A percentile compares a stretch with the other conserved stretches of the same genome.
phyloP scores from a whole-genome alignment of 345 rosid genomes.

The Hibiscus mutabilis region DNA sequence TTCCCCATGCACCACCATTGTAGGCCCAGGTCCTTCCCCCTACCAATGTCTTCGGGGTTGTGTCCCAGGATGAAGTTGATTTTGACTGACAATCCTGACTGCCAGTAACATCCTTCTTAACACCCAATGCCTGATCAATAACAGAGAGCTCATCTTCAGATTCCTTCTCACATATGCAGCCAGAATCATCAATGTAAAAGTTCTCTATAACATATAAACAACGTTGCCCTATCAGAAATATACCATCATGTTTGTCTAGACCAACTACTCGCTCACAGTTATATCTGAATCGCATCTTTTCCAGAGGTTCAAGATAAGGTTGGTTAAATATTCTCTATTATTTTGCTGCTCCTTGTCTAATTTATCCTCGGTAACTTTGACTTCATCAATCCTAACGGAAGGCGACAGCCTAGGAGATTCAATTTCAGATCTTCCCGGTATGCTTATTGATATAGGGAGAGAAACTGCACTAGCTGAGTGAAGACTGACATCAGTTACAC shows the following conservation, averaged over 20 bases:
- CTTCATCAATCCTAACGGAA: slow-evolving; percentile 55
- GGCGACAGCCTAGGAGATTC: slow-evolving; percentile 78
- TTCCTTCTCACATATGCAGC: slow-evolving; percentile 94
- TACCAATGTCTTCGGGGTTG: slow-evolving; percentile 49
- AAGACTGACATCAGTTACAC: slow-evolving; percentile 88
- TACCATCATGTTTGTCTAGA: slow-evolving; percentile 97
- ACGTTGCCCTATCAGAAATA: slow-evolving; percentile 88
- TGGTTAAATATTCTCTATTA: slow-evolving; percentile 91
- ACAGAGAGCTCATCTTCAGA: slow-evolving; percentile 93
- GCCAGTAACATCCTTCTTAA: slow-evolving; percentile 73
- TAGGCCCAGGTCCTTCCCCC: slow-evolving; percentile 99
- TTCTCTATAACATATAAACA: slow-evolving; percentile 87
- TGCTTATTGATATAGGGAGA: slow-evolving; percentile 61
- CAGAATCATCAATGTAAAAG: slow-evolving; percentile 72
- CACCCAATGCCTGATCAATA: slow-evolving; percentile 99
- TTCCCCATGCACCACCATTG: slow-evolving; percentile 99
- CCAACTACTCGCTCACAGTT: slow-evolving; percentile 97
- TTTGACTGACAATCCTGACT: slow-evolving; percentile 79
- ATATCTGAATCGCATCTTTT: slow-evolving; percentile 80
- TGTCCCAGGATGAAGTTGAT: slow-evolving; percentile 69
- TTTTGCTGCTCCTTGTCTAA: slow-evolving; percentile 82
- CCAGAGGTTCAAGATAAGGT: slow-evolving; percentile 90
- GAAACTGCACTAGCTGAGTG: slow-evolving; percentile 82
- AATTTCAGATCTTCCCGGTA: slow-evolving; percentile 56
- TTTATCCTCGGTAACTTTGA: slow-evolving; percentile 50